Percentiles rank a stretch among this genome's conserved stretches.
These are phyloP conservation scores for Cyberlindnera galapagoensis DNA, from an alignment of 805 yeast species.

Conservation along the genomic window DNA sequence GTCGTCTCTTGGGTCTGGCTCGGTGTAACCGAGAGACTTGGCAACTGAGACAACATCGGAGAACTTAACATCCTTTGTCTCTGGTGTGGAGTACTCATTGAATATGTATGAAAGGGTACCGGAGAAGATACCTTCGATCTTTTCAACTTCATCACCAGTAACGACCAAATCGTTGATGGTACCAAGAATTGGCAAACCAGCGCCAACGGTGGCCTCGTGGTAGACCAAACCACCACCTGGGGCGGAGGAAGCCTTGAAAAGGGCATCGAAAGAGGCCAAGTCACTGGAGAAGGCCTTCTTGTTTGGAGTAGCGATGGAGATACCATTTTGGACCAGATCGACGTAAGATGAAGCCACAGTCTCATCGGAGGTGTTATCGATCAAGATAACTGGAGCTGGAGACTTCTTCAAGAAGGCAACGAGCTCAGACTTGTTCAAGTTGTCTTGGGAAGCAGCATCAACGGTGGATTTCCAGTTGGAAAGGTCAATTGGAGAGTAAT, in stretches of 20 bases:
- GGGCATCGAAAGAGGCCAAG: conserved; percentile 65
- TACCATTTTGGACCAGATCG: conserved; percentile 62
- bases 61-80: conserved; percentile 59
- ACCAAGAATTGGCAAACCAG: conserved; percentile 91
- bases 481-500: conserved; percentile 67
- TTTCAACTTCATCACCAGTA: conserved; percentile 90
- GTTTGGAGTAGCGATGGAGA: conserved; percentile 96
- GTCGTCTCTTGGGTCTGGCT: conserved; percentile 99
- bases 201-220: conserved; percentile 99
- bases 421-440: conserved; percentile 52
- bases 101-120: conserved; percentile 95
- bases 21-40: conserved; percentile 89
- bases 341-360: conserved; percentile 74
- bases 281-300: conserved; percentile 92
- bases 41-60: conserved; percentile 89
- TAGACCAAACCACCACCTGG: conserved; percentile 65
- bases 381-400: conserved; percentile 69
- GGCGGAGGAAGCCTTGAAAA: conserved; percentile 49
- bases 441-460: conserved; percentile 34
- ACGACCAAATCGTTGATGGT: conserved; percentile 81
- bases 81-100: conserved; percentile 79
- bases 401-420: conserved; percentile 58
- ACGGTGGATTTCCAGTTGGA: conserved; percentile 48
- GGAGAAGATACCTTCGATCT: conserved; percentile 92
- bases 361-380: conserved; percentile 91